Percentiles rank a stretch among this genome's conserved stretches.
phyloP scores from a whole-genome alignment of 345 rosid genomes.

The Orychophragmus violaceus region DNA sequence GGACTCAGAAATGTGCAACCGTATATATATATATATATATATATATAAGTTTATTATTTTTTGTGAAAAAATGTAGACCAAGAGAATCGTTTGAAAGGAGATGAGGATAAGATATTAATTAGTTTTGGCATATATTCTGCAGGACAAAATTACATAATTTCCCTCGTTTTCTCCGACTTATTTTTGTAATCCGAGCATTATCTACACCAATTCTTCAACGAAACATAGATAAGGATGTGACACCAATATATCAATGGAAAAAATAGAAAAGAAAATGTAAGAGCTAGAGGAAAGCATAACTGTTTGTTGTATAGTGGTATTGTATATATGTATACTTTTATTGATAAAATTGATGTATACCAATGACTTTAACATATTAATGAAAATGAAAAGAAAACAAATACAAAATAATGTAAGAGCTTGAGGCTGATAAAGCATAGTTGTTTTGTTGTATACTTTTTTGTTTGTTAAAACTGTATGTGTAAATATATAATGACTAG shows the following conservation, averaged over 20 bases:
- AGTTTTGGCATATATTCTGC: slow-evolving; percentile 28
- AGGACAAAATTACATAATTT: slow-evolving; percentile 21
- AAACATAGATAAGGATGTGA: slow-evolving; percentile 20
- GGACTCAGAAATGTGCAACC: not conserved
- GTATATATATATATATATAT: not conserved
- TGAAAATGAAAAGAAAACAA: too few species aligned
- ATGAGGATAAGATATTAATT: slow-evolving; percentile 26
- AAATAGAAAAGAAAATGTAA: not conserved
- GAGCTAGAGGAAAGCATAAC: slow-evolving; percentile 2
- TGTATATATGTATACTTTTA: not conserved
- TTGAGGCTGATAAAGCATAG: too few species aligned
- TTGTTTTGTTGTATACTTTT: too few species aligned
- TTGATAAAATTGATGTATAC: too few species aligned
- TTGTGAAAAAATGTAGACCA: slow-evolving; percentile 5
- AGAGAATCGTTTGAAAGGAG: slow-evolving; percentile 16
- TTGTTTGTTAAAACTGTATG: too few species aligned
- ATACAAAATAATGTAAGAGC: too few species aligned
- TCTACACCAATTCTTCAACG: slow-evolving; percentile 12
- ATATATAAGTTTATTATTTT: not conserved
- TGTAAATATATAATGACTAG: too few species aligned
- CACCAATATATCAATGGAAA: not conserved
- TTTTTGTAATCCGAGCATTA: slow-evolving; percentile 17
- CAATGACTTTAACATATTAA: too few species aligned
- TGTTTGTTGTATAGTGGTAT: not conserved
- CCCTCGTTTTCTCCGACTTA: slow-evolving; percentile 1